These are phyloP conservation scores for Vitis labrusca DNA, from an alignment of 164 flowering plant species.

Conservation along the genomic window DNA sequence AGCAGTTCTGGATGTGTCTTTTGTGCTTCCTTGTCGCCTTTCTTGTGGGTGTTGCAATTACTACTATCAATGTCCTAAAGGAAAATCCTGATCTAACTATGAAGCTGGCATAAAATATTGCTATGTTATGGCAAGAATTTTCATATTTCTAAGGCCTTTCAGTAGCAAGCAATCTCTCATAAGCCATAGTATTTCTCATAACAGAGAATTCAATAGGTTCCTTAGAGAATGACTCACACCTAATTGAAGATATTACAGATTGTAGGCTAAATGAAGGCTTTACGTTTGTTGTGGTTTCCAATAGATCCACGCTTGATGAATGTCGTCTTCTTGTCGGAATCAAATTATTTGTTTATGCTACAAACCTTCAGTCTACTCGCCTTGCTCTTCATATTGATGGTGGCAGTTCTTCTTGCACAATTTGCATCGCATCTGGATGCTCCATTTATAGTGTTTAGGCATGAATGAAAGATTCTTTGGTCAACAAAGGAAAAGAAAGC, in stretches of 20 bases:
- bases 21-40: conserved; percentile 98
- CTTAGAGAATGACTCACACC: conserved; percentile 44
- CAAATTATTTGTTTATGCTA: conserved; percentile 78
- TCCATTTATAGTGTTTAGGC: conserved; percentile 56
- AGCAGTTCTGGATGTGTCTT: conserved; percentile 45
- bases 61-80: conserved; percentile 64
- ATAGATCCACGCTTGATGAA: conserved; percentile 77
- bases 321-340: conserved; percentile 79
- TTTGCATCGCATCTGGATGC: conserved; percentile 73
- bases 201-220: conserved; percentile 72
- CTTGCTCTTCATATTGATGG: conserved; percentile 50
- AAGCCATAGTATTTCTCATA: conserved; percentile 75
- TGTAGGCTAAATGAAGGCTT: conserved; percentile 65
- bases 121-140: conserved; percentile 68
- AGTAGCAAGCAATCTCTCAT: conserved; percentile 64
- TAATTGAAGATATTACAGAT: conserved; percentile 72
- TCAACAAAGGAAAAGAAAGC: conserved; percentile 67
- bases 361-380: conserved; percentile 74
- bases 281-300: conserved; percentile 60
- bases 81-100: conserved; percentile 51
- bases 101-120: conserved; percentile 57
- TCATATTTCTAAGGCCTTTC: conserved; percentile 56
- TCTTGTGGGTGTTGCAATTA: conserved; percentile 85
- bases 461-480: conserved; percentile 48
- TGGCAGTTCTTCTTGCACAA: conserved; percentile 47